Conservation (phyloP, 1,284 basidiomycete species). For the Puccinia novopanici region DNA sequence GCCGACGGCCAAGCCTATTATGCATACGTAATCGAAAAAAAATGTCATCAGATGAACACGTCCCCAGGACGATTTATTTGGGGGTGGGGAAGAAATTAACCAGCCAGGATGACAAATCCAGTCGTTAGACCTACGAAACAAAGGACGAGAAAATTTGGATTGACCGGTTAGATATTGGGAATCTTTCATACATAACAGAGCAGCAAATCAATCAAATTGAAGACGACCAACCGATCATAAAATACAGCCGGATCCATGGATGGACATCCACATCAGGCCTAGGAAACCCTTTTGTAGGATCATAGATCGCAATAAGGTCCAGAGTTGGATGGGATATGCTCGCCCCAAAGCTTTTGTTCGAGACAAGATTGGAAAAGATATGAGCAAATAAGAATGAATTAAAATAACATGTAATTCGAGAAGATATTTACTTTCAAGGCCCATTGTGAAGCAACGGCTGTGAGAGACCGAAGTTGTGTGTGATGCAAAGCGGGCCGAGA, state of each 20-base stretch:
- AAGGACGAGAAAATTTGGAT: background rate
- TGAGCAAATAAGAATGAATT: background rate
- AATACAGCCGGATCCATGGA: slow-evolving; percentile 44
- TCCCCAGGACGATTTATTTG: background rate
- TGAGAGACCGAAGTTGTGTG: slow-evolving; percentile 21
- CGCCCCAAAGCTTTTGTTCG: slow-evolving; percentile 37
- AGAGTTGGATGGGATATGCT: slow-evolving; percentile 34
- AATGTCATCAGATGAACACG: too few species aligned
- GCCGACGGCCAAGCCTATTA: slow-evolving; percentile 41
- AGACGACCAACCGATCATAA: slow-evolving; percentile 24
- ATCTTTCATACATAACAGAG: background rate
- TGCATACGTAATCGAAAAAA: too few species aligned
- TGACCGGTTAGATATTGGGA: too few species aligned
- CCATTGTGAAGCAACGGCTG: slow-evolving; percentile 49
- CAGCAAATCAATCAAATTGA: background rate
- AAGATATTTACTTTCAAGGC: slow-evolving; percentile 37
- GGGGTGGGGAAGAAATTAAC: slow-evolving; percentile 9
- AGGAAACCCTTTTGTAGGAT: slow-evolving; percentile 47
- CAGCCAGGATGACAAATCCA: slow-evolving; percentile 34
- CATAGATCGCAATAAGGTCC: background rate
- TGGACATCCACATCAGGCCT: slow-evolving; percentile 43
- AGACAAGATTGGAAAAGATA: background rate
- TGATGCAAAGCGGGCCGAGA: slow-evolving; percentile 63
- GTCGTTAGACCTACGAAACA: slow-evolving; percentile 24
- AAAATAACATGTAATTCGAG: background rate